Evolutionary conservation across 2,329 filamentous ascomycete species (phyloP), one percentile per base, ranked within the genome.

Genomic region (Talaromyces marneffei): DNA sequence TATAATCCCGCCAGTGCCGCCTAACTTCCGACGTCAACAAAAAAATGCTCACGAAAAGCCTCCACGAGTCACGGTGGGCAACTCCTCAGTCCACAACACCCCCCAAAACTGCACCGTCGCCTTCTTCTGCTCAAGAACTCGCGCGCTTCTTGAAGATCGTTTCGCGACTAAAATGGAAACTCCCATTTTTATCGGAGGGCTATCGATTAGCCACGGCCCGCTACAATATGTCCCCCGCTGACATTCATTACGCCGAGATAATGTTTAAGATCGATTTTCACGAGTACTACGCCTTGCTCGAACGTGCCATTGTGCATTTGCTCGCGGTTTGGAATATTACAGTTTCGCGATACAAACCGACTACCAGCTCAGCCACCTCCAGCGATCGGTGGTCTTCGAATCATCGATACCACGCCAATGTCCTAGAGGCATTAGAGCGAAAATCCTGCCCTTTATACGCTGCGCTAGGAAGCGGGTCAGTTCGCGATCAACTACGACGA

Each of bases 241-340:
- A 68, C n/a, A 60, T 69, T 48, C 56, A 66, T 1, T 65, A 73
- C 14, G 82, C 82, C 0, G 85, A 87, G 71, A 80, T 84, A 16
- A 90, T 90, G 80, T 91, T 91, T 78, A 90, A 91, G 71, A 80
- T 91, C 7, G 88, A 91, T 69, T 91, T 91, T 65, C 86, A 89
- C 73, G 88, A 91, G 69, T 91, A 87, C 72, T 91, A 91, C 75
- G 84, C 85, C 57, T 80, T 89, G 37, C 82, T 91, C 6, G 88
- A 91, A 74, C 84, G 88, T 31, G 87, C 87, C 0, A 78, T 91
- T 7, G 86, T 89, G 1, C 83, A 87, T 52, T 76, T 89, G 0
- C 80, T 89, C n/a, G 80, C 80, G 0, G 82, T 89, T 0, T 88
- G 86, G 62, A 85, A 83, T 7, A 79, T 89, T 4, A 70, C 71